Evolutionary conservation across 2,329 filamentous ascomycete species (phyloP).

Genomic region (Neofusicoccum laricinum): DNA sequence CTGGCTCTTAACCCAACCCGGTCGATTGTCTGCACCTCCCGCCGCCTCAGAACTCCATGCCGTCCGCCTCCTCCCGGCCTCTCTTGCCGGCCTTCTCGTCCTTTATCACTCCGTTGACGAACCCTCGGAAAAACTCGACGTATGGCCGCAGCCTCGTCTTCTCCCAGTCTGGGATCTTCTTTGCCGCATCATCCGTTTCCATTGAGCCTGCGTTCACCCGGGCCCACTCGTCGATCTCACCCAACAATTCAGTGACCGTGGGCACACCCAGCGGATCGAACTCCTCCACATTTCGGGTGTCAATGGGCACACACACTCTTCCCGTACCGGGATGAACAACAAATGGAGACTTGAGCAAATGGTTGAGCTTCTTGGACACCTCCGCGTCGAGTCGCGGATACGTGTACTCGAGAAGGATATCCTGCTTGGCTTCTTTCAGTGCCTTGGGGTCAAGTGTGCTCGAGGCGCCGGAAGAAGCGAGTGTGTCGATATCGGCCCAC

Average conservation of each 20-base stretch:
- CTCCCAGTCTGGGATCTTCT: slow-evolving; percentile 78
- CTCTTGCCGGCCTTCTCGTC: slow-evolving; percentile 58
- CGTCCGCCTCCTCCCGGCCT: slow-evolving; percentile 57
- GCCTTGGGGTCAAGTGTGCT: slow-evolving; percentile 69
- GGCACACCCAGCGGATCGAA: slow-evolving; percentile 91
- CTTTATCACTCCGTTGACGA: slow-evolving; percentile 75
- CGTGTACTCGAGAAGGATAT: slow-evolving; percentile 94
- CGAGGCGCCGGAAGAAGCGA: slow-evolving; percentile 74
- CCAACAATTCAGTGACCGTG: slow-evolving; percentile 76
- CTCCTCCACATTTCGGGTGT: slow-evolving; percentile 66
- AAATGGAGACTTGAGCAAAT: slow-evolving; percentile 95
- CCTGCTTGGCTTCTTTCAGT: slow-evolving; percentile 86
- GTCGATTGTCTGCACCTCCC: not conserved
- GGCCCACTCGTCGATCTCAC: slow-evolving; percentile 83
- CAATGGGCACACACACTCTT: slow-evolving; percentile 92
- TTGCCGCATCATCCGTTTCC: slow-evolving; percentile 42
- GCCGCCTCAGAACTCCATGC: slow-evolving; percentile 64
- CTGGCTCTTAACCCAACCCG: not conserved
- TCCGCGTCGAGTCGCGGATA: slow-evolving; percentile 96
- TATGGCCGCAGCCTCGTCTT: slow-evolving; percentile 95
- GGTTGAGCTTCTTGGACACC: slow-evolving; percentile 96
- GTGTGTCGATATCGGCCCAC: slow-evolving; percentile 88
- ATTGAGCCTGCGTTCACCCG: slow-evolving; percentile 36
- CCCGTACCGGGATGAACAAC: slow-evolving; percentile 95
- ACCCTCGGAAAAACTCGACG: slow-evolving; percentile 81